phyloP scores from a whole-genome alignment of 352 stramenopile genomes.

The Achlya hypogyna region DNA sequence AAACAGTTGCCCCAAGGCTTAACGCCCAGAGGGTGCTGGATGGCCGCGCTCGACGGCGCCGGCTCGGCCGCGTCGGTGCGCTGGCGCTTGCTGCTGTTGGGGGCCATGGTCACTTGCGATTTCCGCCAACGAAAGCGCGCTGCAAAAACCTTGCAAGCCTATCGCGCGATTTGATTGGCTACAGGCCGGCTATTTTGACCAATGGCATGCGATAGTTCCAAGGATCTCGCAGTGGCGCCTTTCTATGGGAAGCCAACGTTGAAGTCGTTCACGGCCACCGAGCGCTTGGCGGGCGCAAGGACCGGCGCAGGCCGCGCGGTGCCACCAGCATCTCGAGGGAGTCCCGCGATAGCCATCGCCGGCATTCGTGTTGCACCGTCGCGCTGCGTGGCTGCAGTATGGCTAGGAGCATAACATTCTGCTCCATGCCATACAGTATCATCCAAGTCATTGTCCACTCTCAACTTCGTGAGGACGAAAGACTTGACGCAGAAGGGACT shows the following conservation, averaged over 20 bases:
- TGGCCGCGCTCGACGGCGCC: background rate
- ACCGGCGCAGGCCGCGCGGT: too few relatives aligned
- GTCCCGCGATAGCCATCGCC: too few relatives aligned
- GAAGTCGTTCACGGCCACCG: background rate
- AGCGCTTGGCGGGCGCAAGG: too few relatives aligned
- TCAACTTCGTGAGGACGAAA: too few relatives aligned
- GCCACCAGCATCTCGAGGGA: too few relatives aligned
- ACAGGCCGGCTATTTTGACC: background rate
- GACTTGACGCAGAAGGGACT: too few relatives aligned
- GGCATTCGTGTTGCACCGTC: too few relatives aligned
- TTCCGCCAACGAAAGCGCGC: background rate
- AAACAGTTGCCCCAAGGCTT: slow-evolving; percentile 79
- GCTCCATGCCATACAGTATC: too few relatives aligned
- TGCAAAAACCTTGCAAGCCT: background rate
- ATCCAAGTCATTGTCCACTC: too few relatives aligned
- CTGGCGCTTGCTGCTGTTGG: background rate
- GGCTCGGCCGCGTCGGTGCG: background rate
- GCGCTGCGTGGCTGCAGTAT: too few relatives aligned
- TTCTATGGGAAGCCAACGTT: background rate
- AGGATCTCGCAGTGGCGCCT: background rate
- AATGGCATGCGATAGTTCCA: background rate
- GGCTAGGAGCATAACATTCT: too few relatives aligned
- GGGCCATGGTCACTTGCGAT: background rate
- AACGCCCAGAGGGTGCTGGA: slow-evolving; percentile 60
- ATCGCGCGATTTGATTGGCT: background rate